Percentiles rank a stretch among this genome's conserved stretches.
Evolutionary conservation across 768 basidiomycete species (phyloP).

Genomic region (Calocera viscosa): DNA sequence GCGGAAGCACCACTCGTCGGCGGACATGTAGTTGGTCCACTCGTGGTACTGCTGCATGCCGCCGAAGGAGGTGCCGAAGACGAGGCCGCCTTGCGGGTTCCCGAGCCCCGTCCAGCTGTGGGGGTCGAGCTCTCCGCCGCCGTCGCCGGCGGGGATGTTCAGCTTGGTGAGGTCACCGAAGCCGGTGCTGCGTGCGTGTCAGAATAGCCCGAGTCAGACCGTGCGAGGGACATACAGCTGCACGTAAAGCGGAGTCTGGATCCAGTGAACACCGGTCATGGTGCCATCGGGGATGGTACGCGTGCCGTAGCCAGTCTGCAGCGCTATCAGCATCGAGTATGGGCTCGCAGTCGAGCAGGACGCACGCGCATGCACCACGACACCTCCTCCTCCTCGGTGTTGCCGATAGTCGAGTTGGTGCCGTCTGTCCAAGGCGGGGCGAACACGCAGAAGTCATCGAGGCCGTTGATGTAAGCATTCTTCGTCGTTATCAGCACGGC

Average conservation of each 20-base stretch:
- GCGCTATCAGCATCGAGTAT: slow-evolving; percentile 1
- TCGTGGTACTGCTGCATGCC: slow-evolving; percentile 44
- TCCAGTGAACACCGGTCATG: slow-evolving; percentile 16
- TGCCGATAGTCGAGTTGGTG: slow-evolving; percentile 23
- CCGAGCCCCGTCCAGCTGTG: slow-evolving; percentile 31
- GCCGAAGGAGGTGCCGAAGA: slow-evolving; percentile 57
- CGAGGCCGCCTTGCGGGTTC: slow-evolving; percentile 52
- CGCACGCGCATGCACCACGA: slow-evolving; percentile 25
- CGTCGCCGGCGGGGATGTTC: slow-evolving; percentile 27
- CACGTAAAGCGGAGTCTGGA: slow-evolving; percentile 29
- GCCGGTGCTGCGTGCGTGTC: slow-evolving; percentile 16
- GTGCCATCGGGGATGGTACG: slow-evolving; percentile 17
- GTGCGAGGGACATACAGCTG: slow-evolving; percentile 26
- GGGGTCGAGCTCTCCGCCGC: slow-evolving; percentile 33
- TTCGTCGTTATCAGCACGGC: slow-evolving; percentile 13
- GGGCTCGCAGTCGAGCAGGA: not conserved
- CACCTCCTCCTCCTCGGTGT: slow-evolving; percentile 26
- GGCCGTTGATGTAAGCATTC: slow-evolving; percentile 4
- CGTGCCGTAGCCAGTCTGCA: slow-evolving; percentile 22
- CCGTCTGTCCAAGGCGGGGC: not conserved
- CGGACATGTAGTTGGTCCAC: slow-evolving; percentile 63
- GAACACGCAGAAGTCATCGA: slow-evolving; percentile 15
- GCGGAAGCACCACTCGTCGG: slow-evolving; percentile 25
- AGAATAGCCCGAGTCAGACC: not conserved
- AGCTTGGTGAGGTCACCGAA: slow-evolving; percentile 31